Conservation (phyloP, 2,329 filamentous ascomycete genomes). For the Ophiostoma populinum region DNA sequence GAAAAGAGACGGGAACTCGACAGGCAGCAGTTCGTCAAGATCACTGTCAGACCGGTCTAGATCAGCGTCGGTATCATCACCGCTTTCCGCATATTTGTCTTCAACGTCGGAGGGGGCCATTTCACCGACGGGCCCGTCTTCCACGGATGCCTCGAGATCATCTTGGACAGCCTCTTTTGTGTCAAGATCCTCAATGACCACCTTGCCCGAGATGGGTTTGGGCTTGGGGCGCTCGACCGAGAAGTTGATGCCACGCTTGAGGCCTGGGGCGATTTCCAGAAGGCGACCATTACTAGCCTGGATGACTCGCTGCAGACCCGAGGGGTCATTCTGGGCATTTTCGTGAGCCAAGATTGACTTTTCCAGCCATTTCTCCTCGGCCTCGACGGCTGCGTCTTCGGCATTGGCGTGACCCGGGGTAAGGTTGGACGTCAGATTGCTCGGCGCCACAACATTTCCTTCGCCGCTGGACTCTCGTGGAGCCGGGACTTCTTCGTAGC, state of each 20-base stretch:
- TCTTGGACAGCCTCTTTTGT: constrained; percentile 55
- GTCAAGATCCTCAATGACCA: constrained; percentile 31
- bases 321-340: constrained; percentile 7
- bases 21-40: constrained; percentile 73
- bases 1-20: constrained; percentile 84
- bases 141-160: constrained; percentile 31
- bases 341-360: constrained; percentile 16
- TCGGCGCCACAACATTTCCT: constrained; percentile 74
- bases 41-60: constrained; percentile 19
- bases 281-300: constrained; percentile 62
- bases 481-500: constrained; percentile 86
- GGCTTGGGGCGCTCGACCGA: constrained; percentile 30
- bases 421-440: constrained; percentile 17
- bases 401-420: background rate
- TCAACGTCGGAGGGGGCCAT: constrained; percentile 11
- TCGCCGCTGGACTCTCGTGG: constrained; percentile 81
- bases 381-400: constrained; percentile 68
- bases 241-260: constrained; percentile 62
- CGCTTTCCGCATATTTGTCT: constrained; percentile 4
- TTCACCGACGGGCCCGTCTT: constrained; percentile 10
- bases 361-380: constrained; percentile 38
- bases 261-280: constrained; percentile 66
- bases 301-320: constrained; percentile 48
- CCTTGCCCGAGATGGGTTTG: constrained; percentile 27
- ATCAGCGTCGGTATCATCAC: background rate